Evolutionary conservation across 2,329 filamentous ascomycete genomes (phyloP).

Genomic region (Geosmithia putterillii): DNA sequence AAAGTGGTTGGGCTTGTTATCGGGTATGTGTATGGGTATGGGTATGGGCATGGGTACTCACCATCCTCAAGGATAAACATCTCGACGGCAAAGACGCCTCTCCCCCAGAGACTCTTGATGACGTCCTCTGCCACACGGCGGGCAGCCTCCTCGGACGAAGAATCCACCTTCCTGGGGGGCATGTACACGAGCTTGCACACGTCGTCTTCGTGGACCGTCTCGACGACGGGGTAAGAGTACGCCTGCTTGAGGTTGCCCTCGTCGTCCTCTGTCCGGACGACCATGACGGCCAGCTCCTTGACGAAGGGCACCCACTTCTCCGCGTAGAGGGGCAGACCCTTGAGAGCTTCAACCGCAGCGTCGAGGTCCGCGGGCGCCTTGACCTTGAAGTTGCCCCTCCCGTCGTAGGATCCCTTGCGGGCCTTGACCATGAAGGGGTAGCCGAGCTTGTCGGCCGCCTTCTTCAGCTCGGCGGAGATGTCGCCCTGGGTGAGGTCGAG

Average conservation of each 20-base stretch:
- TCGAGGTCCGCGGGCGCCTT: conserved; percentile 32
- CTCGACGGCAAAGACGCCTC: conserved; percentile 92
- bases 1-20: too few species aligned
- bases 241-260: conserved; percentile 33
- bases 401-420: conserved; percentile 83
- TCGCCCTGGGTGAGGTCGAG: conserved; percentile 43
- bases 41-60: conserved; percentile 11
- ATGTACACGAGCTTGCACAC: conserved; percentile 90
- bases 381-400: conserved; percentile 55
- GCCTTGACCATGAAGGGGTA: conserved; percentile 91
- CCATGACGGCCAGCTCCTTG: conserved; percentile 87
- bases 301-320: conserved; percentile 82
- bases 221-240: conserved; percentile 76
- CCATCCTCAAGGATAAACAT: conserved; percentile 77
- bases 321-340: conserved; percentile 64
- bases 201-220: conserved; percentile 90
- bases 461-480: conserved; percentile 43
- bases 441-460: conserved; percentile 53
- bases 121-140: conserved; percentile 65
- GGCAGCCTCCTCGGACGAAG: conserved; percentile 32
- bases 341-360: conserved; percentile 57
- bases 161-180: conserved; percentile 62
- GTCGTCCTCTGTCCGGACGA: conserved; percentile 72
- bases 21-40: neutral
- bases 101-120: conserved; percentile 68